Base-by-base conservation (phyloP, 306 rosid species). In the Crotalaria pallida region DNA sequence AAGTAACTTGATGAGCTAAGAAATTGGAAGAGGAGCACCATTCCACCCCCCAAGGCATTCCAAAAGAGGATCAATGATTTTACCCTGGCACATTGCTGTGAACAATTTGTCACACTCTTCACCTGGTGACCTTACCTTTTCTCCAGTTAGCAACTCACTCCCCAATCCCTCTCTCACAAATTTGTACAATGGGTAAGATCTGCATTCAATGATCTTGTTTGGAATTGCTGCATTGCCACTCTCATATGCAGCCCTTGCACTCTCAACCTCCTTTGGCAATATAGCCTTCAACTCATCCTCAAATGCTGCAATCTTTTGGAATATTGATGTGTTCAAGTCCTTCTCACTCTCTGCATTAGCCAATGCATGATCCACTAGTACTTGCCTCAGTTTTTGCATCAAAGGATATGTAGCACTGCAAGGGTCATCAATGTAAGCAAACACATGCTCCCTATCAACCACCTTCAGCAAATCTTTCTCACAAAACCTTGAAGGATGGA, bases 151-250 rank as follows among this genome's bases (percentile, higher is more conserved):
- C 79, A 88, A 78, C 10, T 18, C 69, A 1, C 88, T 67, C 0
- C 87, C 86, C 67, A 89, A 58, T 60, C 83, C 89, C 59, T 92
- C 87, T 55, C 98, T 86, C 71, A 92, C 92, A 67, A 92, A 89
- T 65, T 72, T 86, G 86, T 89, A 92, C 43, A 92, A 61, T 4
- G 98, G 98, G 24, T 89, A 92, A 0, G 98, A 89, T 33, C 98
- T 82, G 84, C 98, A 92, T 24, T 82, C 86, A 31, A 70, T 34
- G 16, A 92, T 89, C 75, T 87, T 80, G 80, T 89, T 92, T 13
- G 92, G 58, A 29, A 88, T 59, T 1, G 69, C 71, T 0, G 86
- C 21, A 0, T 68, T 89, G 0, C 96, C 96, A 21, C 63, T 80
- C 83, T 92, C 96, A 27, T 59, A 65, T 2, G 96, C 85, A 8